phyloP scores from a whole-genome alignment of 306 rosid genomes.

The Cotoneaster glaucophyllus region DNA sequence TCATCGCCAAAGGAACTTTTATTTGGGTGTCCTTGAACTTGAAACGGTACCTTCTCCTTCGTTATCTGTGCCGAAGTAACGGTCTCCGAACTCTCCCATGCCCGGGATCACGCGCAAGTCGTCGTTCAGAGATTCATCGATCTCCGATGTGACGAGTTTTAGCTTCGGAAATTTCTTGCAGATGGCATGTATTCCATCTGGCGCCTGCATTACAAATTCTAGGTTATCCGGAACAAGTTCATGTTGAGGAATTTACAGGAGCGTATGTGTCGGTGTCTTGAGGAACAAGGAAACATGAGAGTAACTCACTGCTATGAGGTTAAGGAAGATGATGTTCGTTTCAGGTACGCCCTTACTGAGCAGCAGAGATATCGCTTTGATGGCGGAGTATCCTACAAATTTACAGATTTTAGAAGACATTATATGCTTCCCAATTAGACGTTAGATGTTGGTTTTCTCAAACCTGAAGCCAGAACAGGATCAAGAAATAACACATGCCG shows the following conservation, averaged over 20 bases:
- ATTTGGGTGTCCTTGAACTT: background rate
- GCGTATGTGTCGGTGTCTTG: background rate
- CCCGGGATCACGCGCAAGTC: conserved; percentile 11
- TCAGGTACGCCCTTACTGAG: conserved; percentile 22
- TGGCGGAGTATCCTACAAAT: conserved; percentile 15
- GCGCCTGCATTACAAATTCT: conserved; percentile 6
- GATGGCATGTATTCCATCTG: conserved; percentile 13
- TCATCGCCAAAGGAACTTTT: background rate
- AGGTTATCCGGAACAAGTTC: background rate
- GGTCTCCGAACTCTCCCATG: conserved; percentile 21
- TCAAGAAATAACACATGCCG: conserved; percentile 21
- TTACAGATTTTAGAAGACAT: background rate
- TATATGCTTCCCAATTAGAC: background rate
- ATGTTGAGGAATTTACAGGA: background rate
- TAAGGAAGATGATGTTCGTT: conserved; percentile 18
- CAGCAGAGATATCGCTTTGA: conserved; percentile 18
- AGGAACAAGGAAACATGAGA: background rate
- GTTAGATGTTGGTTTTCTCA: background rate
- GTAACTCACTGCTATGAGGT: conserved; percentile 20
- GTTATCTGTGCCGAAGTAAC: conserved; percentile 16
- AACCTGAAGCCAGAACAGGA: conserved; percentile 24
- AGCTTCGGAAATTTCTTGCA: conserved; percentile 19
- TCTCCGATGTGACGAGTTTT: conserved; percentile 17
- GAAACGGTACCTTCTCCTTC: background rate
- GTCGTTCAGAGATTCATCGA: conserved; percentile 5